Evolutionary conservation across 768 basidiomycete genomes (phyloP), one percentile per base, ranked within the genome.

Genomic region (Tricholoma sp.): DNA sequence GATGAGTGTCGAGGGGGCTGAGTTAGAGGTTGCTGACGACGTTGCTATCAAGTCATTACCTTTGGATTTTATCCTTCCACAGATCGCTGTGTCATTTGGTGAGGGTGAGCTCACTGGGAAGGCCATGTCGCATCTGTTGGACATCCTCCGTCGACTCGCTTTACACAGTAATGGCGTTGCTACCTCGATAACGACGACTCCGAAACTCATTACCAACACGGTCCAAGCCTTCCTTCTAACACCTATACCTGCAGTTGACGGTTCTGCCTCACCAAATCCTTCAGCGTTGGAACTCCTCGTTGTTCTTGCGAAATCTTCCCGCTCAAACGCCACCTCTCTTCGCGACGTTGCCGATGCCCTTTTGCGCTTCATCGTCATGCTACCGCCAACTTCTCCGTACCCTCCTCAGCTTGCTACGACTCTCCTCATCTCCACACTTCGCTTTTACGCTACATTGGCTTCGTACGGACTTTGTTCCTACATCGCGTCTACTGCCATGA

Each of bases 391-490:
- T 3, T 76, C 76, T 1, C 67, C 72, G 19, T 76, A 71, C 53
- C 67, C 74, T 4, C 76, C 74, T 2, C 68, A 76, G 0, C 79
- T 81, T 45, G 73, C 82, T 0, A 76, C 70, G 1, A 65, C 69
- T 1, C 79, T 93, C 16, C 75, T 88, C 14, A 70, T 71, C 1
- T 72, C 71, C 29, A 88, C 86, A 0, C 72, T 98, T 21, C 73
- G 71, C 4, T 72, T 94, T 12, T 94, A 91, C 70, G 66, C 76
- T 0, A 65, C 72, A 2, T 77, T 97, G 8, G 91, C 84, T 0
- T 75, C 79, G 1, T 98, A 96, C 61, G 95, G 95, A 0, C 67
- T 96, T 1, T 87, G 86, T 61, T 71, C 90, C 0, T 81, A 85
- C 55, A 77, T 88, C 35, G 84, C 88, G 11, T 80, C 84, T 7